Percentiles rank a stretch among this genome's conserved stretches.
Evolutionary conservation across 2,329 filamentous ascomycete genomes (phyloP).

Genomic region (Chaetothyriales sp.): DNA sequence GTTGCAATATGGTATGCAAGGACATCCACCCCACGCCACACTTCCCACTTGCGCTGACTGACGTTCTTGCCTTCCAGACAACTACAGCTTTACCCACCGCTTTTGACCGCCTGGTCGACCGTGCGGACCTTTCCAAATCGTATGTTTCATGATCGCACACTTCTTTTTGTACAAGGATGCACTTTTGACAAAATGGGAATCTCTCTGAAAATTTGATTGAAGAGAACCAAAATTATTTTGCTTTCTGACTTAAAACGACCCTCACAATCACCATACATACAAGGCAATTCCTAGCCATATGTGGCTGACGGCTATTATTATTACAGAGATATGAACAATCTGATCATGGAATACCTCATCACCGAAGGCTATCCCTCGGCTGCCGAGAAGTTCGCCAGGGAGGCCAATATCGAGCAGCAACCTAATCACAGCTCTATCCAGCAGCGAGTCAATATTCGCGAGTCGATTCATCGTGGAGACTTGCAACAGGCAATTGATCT

Average conservation of each 20-base stretch:
- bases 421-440: conserved; percentile 61
- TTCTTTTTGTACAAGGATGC: conserved; percentile 56
- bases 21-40: neutral
- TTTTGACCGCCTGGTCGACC: conserved; percentile 71
- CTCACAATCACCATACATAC: conserved; percentile 1
- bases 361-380: conserved; percentile 90
- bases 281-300: conserved; percentile 3
- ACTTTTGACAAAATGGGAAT: conserved; percentile 96
- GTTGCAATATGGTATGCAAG: neutral
- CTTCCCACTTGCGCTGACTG: neutral
- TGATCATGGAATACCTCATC: conserved; percentile 94
- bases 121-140: conserved; percentile 80
- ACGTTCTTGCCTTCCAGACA: neutral
- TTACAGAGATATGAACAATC: conserved; percentile 75
- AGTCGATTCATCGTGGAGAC: conserved; percentile 70
- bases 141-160: conserved; percentile 38
- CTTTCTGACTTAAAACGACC: conserved; percentile 43
- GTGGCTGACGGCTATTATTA: conserved; percentile 20
- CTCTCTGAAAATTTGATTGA: conserved; percentile 87
- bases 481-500: conserved; percentile 74
- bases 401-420: conserved; percentile 71
- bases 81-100: conserved; percentile 22
- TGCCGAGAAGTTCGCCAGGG: conserved; percentile 82
- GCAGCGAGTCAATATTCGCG: conserved; percentile 67
- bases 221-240: conserved; percentile 78